Base-by-base conservation (phyloP, 352 stramenopile genomes). In the Phytophthora colocasiae region DNA sequence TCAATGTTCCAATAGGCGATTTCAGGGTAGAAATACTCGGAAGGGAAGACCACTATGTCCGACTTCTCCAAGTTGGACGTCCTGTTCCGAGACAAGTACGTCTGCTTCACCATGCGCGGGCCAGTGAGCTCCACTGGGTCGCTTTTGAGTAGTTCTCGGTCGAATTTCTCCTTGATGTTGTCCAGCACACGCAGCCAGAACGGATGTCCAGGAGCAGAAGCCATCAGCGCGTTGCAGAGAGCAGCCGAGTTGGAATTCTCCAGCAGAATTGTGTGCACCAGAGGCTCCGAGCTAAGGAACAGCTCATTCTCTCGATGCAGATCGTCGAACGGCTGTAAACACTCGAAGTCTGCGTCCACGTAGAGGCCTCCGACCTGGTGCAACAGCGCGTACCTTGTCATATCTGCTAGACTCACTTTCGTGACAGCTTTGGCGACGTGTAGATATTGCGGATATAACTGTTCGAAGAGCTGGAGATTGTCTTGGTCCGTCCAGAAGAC, bases 151-250 rank as follows among this genome's bases (percentile, higher is more conserved):
- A 46, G 32, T 7, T 69, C 63, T 8, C 52, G 68, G 26, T 80
- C 57, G 43, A 83, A 86, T 38, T 78, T 81, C 4, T 24, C 44
- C 53, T 71, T 67, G 67, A 90, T 87, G 17, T 66, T 63, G 41
- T 87, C 74, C 12, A 90, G 64, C 14, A 90, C 63, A 2, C 32
- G 58, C 26, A 89, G 48, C 79, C 78, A 89, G 55, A 89, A 87
- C 26, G 72, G 77, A 58, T 86, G 75, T 12, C 53, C 45, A 4
- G 79, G 78, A 1, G 49, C 43, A 3, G 81, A 90, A 34, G 75
- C 79, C 77, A 90, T 78, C n/a, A 89, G 38, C 4, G 75, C 79
- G 48, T 90, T 90, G 56, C 78, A 90, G 0, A 90, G 67, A 43
- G 71, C 66, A 22, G 62, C 38, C 5, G 53, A 63, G 3, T 22